Conservation (phyloP, 768 basidiomycete genomes). For the Ephemerocybe angulata region DNA sequence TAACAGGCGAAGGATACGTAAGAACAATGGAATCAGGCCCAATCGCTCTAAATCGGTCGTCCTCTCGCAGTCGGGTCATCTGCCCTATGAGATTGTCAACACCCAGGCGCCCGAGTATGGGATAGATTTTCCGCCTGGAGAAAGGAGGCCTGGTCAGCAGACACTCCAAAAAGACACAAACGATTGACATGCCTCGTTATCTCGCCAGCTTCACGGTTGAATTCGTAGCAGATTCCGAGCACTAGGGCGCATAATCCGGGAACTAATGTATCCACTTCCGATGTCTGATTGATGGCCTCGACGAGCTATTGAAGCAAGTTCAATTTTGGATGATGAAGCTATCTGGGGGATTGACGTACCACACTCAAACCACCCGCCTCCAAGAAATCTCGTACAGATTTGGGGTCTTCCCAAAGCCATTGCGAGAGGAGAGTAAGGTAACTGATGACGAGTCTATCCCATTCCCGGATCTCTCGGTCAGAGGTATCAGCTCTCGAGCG, state of each 20-base stretch:
- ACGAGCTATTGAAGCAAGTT: conserved; percentile 60
- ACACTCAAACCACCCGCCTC: conserved; percentile 87
- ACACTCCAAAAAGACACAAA: neutral
- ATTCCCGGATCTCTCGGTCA: conserved; percentile 74
- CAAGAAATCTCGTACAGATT: conserved; percentile 83
- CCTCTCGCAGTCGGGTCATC: conserved; percentile 84
- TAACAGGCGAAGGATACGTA: conserved; percentile 34
- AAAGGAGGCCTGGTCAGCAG: neutral
- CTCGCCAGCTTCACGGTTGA: conserved; percentile 91
- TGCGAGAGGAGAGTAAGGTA: conserved; percentile 82
- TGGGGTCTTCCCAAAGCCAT: conserved; percentile 97
- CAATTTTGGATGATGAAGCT: neutral
- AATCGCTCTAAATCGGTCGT: conserved; percentile 87
- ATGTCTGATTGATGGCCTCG: conserved; percentile 88
- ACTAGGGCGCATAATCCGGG: conserved; percentile 91
- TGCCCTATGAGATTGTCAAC: conserved; percentile 85
- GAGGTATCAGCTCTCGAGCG: conserved; percentile 64
- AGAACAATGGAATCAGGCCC: conserved; percentile 82
- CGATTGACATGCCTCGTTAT: conserved; percentile 69
- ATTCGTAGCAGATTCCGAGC: conserved; percentile 93
- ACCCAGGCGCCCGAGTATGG: conserved; percentile 87
- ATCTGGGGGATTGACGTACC: conserved; percentile 47
- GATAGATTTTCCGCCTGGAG: conserved; percentile 74
- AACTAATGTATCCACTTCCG: conserved; percentile 80
- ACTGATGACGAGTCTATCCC: conserved; percentile 84